Evolutionary conservation across 2,329 filamentous ascomycete species (phyloP), one percentile per base, ranked within the genome.

Genomic region (Magnaporthiopsis incrustans): DNA sequence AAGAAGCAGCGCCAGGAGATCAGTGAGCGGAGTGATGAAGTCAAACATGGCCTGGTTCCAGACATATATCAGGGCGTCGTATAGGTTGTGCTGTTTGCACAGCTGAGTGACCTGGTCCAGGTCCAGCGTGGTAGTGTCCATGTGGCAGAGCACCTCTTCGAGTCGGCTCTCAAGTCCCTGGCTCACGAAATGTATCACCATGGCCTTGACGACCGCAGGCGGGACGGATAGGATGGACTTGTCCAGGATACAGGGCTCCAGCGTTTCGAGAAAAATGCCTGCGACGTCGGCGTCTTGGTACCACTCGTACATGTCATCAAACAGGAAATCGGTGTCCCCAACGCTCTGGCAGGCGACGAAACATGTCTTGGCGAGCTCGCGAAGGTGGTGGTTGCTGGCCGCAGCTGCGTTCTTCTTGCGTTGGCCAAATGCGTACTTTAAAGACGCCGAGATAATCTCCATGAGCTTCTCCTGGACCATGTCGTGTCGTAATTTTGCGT

Each of bases 1-100:
- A 69, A 83, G 77, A 38, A 90, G 74, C n/a, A 97, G 79, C 18
- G 84, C 79, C 61, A 96, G 79, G 2, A 99, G 83, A 66, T 97
- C 92, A 69, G 92, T 89, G 64, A 98, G 80, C 1, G 95, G 94
- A 1, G 93, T 96, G 67, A 97, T 88, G 71, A 96, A 97, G 75
- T 99, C 96, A 67, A 82, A 80, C 33, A 99, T 79, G 3, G 92
- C 92, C 74, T 91, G 89, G 66, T 96, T 98, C 95, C 95, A 99
- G 64, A 99, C 90, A 73, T 98, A 97, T 58, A 96, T 92, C 64
- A 97, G 84, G 2, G 95, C 96, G 75, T 99, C 96, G 72, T 97
- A 99, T 4, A 99, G 83, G 68, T 89, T 86, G 74, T 98, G 88
- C 72, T 94, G 89, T 74, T 95, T 96, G 81, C 95, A 99, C 30